These are phyloP conservation scores for Pseudozyma flocculosa DNA, from an alignment of 1,284 basidiomycete species.

Conservation along the genomic window DNA sequence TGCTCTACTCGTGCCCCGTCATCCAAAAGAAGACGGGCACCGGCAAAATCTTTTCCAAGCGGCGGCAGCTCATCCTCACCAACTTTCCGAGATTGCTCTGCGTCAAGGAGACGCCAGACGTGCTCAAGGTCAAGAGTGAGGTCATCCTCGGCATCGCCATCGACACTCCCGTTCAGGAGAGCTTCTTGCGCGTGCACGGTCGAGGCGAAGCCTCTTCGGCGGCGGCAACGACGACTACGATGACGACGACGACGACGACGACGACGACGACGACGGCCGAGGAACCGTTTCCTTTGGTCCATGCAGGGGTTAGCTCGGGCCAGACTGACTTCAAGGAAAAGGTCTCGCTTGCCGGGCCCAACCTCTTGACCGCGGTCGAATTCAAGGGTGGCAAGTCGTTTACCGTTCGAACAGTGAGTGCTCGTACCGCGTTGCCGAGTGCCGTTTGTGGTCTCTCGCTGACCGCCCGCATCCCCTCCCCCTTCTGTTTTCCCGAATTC, in stretches of 20 bases:
- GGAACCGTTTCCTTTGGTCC: background rate
- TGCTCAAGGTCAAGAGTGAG: constrained; percentile 61
- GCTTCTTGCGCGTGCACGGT: constrained; percentile 28
- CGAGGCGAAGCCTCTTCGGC: too few species aligned
- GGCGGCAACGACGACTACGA: too few species aligned
- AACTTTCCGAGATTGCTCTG: constrained; percentile 63
- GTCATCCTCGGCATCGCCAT: constrained; percentile 58
- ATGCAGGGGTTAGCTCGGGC: constrained; percentile 2
- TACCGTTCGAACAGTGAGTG: constrained; percentile 22
- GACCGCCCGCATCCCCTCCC: too few species aligned
- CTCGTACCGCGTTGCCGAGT: background rate
- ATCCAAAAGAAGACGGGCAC: constrained; percentile 46
- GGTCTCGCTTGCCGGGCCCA: constrained; percentile 17
- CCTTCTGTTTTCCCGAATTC: background rate
- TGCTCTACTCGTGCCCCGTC: constrained; percentile 47
- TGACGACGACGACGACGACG: too few species aligned
- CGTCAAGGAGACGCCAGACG: constrained; percentile 60
- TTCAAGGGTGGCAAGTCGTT: constrained; percentile 25
- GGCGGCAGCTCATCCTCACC: constrained; percentile 62
- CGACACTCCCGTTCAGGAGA: constrained; percentile 41
- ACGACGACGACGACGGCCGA: background rate
- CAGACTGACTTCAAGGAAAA: background rate
- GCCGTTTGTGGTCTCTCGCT: background rate
- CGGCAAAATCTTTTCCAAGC: constrained; percentile 58
- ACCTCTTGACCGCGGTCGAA: constrained; percentile 37